Percentiles rank a stretch among this genome's conserved stretches.
These are phyloP conservation scores for Melianthus villosus DNA, from an alignment of 441 rosid species.

Conservation along the genomic window DNA sequence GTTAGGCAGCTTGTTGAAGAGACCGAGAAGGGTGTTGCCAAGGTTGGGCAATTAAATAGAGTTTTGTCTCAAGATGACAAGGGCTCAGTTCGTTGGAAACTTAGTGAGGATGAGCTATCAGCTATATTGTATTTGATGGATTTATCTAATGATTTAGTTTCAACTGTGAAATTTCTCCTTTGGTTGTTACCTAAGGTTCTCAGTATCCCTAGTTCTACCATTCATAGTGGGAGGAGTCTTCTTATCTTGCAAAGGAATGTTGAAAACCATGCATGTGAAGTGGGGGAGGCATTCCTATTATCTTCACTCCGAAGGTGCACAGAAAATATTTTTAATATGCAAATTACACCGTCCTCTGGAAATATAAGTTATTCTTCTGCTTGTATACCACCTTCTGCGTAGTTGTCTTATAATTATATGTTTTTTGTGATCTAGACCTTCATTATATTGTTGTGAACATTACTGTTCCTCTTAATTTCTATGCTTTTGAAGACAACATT, in stretches of 20 bases:
- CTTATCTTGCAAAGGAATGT: slow-evolving; percentile 38
- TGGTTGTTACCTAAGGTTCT: slow-evolving; percentile 82
- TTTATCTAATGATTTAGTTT: slow-evolving; percentile 59
- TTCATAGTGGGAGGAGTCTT: slow-evolving; percentile 62
- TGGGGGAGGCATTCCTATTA: slow-evolving; percentile 68
- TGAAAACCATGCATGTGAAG: slow-evolving; percentile 60
- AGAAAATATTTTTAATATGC: no score
- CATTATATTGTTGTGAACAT: no score
- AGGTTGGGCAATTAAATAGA: slow-evolving; percentile 45
- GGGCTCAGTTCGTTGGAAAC: slow-evolving; percentile 57
- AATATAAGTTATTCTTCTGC: no score
- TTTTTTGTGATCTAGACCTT: no score
- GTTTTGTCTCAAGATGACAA: slow-evolving; percentile 46
- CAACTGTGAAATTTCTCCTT: slow-evolving; percentile 60
- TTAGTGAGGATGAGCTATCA: slow-evolving; percentile 86
- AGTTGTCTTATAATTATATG: no score
- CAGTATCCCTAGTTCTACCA: slow-evolving; percentile 39
- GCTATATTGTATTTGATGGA: slow-evolving; percentile 64
- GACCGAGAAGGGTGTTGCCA: slow-evolving; percentile 42
- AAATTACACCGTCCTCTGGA: no score
- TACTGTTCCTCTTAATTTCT: no score
- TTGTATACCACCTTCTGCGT: no score
- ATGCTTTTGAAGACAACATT: no score
- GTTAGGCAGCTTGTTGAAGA: slow-evolving; percentile 81
- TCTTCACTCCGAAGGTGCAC: slow-evolving; percentile 75